These are phyloP conservation scores for Collybia nuda DNA, from an alignment of 768 basidiomycete genomes.

Conservation along the genomic window DNA sequence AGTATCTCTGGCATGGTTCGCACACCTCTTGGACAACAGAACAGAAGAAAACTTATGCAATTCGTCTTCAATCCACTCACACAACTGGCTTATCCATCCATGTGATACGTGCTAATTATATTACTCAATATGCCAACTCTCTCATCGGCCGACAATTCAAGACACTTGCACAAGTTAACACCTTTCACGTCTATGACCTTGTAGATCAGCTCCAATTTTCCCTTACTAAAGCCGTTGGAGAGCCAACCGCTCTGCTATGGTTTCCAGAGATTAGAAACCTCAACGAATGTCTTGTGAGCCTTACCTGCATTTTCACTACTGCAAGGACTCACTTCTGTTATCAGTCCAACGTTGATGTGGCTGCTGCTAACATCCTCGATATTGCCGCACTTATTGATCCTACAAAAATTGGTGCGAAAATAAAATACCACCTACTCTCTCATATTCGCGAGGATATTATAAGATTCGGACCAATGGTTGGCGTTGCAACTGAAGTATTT, in stretches of 20 bases:
- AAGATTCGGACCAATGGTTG: slow-evolving; percentile 34
- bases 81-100: slow-evolving; percentile 27
- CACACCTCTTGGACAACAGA: slow-evolving; percentile 27
- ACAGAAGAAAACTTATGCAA: slow-evolving; percentile 23
- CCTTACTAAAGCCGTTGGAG: slow-evolving; percentile 29
- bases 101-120: slow-evolving; percentile 35
- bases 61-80: slow-evolving; percentile 30
- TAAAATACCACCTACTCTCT: slow-evolving; percentile 34
- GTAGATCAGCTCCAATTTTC: slow-evolving; percentile 17
- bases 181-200: slow-evolving; percentile 38
- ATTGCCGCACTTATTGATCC: slow-evolving; percentile 30
- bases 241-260: slow-evolving; percentile 39
- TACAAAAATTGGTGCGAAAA: slow-evolving; percentile 30
- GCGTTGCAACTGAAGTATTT: slow-evolving; percentile 31
- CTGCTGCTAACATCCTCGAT: slow-evolving; percentile 35
- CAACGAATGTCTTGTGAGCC: slow-evolving; percentile 31
- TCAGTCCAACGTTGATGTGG: slow-evolving; percentile 25
- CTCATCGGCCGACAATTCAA: slow-evolving; percentile 44
- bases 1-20: slow-evolving; percentile 39
- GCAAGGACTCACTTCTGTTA: not conserved
- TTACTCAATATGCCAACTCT: slow-evolving; percentile 41
- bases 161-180: slow-evolving; percentile 30
- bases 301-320: not conserved
- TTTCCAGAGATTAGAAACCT: slow-evolving; percentile 34
- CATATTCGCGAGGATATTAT: slow-evolving; percentile 33